Evolutionary conservation across 2,329 filamentous ascomycete species (phyloP).

Genomic region (Lachnellula suecica): DNA sequence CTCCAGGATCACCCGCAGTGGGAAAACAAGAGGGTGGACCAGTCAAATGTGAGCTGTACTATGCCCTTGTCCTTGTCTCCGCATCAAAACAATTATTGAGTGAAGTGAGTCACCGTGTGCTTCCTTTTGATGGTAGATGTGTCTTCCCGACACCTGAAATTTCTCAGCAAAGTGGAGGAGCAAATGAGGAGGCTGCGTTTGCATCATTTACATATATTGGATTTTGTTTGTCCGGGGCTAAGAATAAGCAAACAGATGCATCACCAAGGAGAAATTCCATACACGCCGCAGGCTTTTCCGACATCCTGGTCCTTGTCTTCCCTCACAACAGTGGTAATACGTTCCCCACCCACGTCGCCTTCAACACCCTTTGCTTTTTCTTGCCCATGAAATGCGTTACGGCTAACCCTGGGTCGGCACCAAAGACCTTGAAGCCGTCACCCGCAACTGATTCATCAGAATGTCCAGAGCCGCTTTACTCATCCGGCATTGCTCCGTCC

Average conservation of each 20-base stretch:
- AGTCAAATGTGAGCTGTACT: neutral
- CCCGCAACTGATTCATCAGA: slow-evolving; percentile 13
- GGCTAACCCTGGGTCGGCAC: slow-evolving; percentile 16
- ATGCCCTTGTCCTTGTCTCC: neutral
- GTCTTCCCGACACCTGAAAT: neutral
- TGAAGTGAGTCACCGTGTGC: neutral
- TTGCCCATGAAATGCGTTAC: slow-evolving; percentile 13
- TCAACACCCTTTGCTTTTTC: slow-evolving; percentile 6
- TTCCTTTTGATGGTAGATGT: neutral
- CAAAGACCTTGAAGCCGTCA: slow-evolving; percentile 21
- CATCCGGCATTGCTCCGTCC: slow-evolving; percentile 10
- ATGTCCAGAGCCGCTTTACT: slow-evolving; percentile 23
- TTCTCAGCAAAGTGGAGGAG: neutral
- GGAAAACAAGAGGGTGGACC: neutral
- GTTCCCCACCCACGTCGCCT: slow-evolving; percentile 33
- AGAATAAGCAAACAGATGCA: neutral
- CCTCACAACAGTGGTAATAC: slow-evolving; percentile 17
- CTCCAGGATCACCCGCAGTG: neutral
- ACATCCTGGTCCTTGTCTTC: slow-evolving; percentile 23
- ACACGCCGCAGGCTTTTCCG: slow-evolving; percentile 18
- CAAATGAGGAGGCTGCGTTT: neutral
- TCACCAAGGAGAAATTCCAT: slow-evolving; percentile 17
- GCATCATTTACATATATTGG: too few species aligned
- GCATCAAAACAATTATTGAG: too few species aligned
- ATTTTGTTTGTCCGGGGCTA: neutral